Base-by-base conservation (phyloP, 208 protist genomes). In the Trypanosoma boissoni region DNA sequence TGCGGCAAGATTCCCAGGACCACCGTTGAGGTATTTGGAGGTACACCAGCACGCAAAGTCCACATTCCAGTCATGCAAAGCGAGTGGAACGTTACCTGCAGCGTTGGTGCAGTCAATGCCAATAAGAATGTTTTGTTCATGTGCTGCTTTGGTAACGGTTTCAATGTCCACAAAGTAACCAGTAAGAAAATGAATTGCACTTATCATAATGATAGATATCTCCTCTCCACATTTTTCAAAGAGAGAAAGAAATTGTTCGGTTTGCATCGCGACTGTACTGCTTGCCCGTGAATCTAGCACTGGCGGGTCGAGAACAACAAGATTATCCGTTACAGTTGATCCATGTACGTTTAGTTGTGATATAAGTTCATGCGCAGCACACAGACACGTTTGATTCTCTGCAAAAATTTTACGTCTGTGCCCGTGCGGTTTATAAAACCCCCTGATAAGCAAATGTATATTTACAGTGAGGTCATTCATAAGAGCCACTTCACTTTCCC, bases 21-120 rank as follows among this genome's bases (percentile, higher is more conserved):
- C 97, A 32, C 78, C 76, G 78, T 97, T 98, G n/a, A 98, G 71
- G 76, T 98, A 98, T 58, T 96, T 97, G 83, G 97, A 98, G n/a
- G 85, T 90, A 72, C 94, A 97, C 94, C 94, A 98, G 70, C 72
- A 91, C 4, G 92, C 97, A 78, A 98, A 98, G 71, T 98, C 97
- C 7, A 98, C 91, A 37, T 90, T 74, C 97, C 97, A 98, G 49
- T 97, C 95, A 58, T 98, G 94, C 26, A 98, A 79, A 50, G 81
- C 45, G 28, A 98, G 79, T 28, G 76, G 76, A 20, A 98, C 86
- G 68, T 97, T 97, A 52, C 95, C 96, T 3, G 83, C 94, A n/a
- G 96, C 97, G 63, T 98, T 92, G 14, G 96, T 86, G 34, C 97
- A 88, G 77, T 98, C 96, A 50, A 92, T 84, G 26, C 97, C 97